Evolutionary conservation across 805 yeast genomes (phyloP).

Genomic region (Zygotorulaspora florentina): DNA sequence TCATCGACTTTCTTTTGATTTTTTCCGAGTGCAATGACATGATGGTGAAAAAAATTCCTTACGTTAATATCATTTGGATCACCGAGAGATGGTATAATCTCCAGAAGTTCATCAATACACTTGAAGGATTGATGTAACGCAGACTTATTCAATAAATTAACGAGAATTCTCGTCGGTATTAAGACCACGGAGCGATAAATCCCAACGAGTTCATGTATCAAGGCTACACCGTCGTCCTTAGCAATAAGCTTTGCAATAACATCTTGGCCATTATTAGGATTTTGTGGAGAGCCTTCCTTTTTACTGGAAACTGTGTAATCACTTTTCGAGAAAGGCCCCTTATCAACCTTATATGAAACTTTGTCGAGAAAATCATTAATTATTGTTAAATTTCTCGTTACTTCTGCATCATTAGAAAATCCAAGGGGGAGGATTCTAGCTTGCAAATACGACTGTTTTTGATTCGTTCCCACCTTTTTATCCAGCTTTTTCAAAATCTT

Average conservation of each 20-base stretch:
- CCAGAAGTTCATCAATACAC: conserved; percentile 56
- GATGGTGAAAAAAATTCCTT: conserved; percentile 81
- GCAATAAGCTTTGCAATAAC: conserved; percentile 28
- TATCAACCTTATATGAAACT: conserved; percentile 42
- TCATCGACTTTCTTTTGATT: conserved; percentile 38
- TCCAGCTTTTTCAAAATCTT: conserved; percentile 89
- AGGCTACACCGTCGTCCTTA: conserved; percentile 42
- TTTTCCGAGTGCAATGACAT: conserved; percentile 73
- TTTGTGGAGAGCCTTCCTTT: conserved; percentile 1
- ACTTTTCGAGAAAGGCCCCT: background rate
- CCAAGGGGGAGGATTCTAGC: conserved; percentile 70
- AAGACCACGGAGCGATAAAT: conserved; percentile 44
- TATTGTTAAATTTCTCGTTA: conserved; percentile 47
- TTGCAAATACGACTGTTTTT: conserved; percentile 52
- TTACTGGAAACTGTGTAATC: background rate
- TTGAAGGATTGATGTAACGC: conserved; percentile 50
- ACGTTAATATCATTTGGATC: conserved; percentile 74
- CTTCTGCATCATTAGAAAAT: conserved; percentile 68
- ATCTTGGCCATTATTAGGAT: conserved; percentile 2
- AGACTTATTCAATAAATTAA: conserved; percentile 62
- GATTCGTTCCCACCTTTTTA: conserved; percentile 65
- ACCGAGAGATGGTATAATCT: conserved; percentile 46
- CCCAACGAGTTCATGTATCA: conserved; percentile 41
- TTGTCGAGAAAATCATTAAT: conserved; percentile 51
- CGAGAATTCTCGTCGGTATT: conserved; percentile 50